Percentiles rank a stretch among this genome's conserved stretches.
Evolutionary conservation across 345 rosid genomes (phyloP).

Genomic region (Iberis pinnata): DNA sequence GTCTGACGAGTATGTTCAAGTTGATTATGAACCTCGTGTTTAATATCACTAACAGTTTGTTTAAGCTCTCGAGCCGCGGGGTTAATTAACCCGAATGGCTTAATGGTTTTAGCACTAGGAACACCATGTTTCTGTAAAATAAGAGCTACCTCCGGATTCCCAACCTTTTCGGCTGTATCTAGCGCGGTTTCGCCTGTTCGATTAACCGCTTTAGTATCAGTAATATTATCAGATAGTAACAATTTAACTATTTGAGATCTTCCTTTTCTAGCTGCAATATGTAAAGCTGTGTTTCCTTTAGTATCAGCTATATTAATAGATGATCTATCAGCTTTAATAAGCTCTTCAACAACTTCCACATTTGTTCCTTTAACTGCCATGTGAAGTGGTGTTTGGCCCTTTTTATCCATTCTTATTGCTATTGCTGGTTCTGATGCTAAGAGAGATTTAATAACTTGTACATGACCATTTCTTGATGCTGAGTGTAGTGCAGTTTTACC

Average conservation of each 20-base stretch:
- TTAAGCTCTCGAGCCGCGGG: constrained; percentile 69
- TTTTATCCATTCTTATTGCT: constrained; percentile 56
- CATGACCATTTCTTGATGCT: constrained; percentile 74
- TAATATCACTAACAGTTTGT: constrained; percentile 82
- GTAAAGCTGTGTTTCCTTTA: constrained; percentile 67
- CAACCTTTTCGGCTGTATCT: constrained; percentile 77
- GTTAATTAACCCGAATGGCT: constrained; percentile 36
- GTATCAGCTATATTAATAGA: constrained; percentile 54
- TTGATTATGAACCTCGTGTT: constrained; percentile 80
- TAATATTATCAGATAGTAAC: constrained; percentile 42
- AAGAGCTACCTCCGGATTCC: constrained; percentile 41
- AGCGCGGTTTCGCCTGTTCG: constrained; percentile 62
- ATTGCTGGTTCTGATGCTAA: constrained; percentile 47
- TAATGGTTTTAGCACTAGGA: constrained; percentile 48
- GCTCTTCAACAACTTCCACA: constrained; percentile 49
- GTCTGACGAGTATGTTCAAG: constrained; percentile 82
- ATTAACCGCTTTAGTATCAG: constrained; percentile 45
- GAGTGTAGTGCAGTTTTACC: constrained; percentile 82
- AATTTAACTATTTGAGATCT: constrained; percentile 63
- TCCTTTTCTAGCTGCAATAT: constrained; percentile 73
- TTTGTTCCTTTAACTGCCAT: constrained; percentile 86
- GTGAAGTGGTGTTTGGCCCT: constrained; percentile 88
- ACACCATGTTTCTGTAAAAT: constrained; percentile 62
- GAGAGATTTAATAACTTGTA: constrained; percentile 54
- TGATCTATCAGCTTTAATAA: constrained; percentile 53